Base-by-base conservation (phyloP, 441 rosid genomes). In the Arabidopsis hybrid region DNA sequence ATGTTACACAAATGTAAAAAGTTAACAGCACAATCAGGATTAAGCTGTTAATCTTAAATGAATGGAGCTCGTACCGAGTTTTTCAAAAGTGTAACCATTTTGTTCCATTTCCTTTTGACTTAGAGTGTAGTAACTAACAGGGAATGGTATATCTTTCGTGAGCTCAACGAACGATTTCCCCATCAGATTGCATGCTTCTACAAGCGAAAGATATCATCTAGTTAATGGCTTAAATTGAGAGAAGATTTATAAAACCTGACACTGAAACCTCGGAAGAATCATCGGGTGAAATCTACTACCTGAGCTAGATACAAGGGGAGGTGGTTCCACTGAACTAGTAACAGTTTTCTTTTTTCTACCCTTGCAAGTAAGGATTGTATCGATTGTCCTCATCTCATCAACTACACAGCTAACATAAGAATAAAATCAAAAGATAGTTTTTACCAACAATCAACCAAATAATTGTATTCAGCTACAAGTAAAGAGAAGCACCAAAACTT, bases 311-410 rank as follows among this genome's bases (percentile, higher is more conserved):
- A 73, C 78, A 70, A 75, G 82, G 53, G 46, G 62, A 16, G 79
- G 73, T 49, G 76, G 82, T 69, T 67, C 77, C 36, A 65, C 69
- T 46, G 80, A 82, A 69, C 83, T 83, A 70, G 69, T 73, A 55
- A 49, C 80, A 69, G 69, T 74, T 83, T 93, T 87, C 86, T 91
- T 93, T 82, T 87, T 85, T 84, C 89, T 90, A 67, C 69, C 69
- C 82, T 79, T 88, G 90, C 97, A 87, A 10, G 97, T 89, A 80
- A 95, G 86, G 60, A 95, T 84, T 4, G 95, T 86, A 43, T 95
- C 94, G 55, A 95, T 68, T 0, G 97, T 93, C 81, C 83, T 93
- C 89, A 86, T 84, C 74, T 84, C 91, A 82, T 93, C 99, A 78
- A 92, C 82, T 71, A 82, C 81, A 88, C 90, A 91, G 78, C 98